Evolutionary conservation across 2,329 filamentous ascomycete genomes (phyloP).

Genomic region (Aspergillus sergii): DNA sequence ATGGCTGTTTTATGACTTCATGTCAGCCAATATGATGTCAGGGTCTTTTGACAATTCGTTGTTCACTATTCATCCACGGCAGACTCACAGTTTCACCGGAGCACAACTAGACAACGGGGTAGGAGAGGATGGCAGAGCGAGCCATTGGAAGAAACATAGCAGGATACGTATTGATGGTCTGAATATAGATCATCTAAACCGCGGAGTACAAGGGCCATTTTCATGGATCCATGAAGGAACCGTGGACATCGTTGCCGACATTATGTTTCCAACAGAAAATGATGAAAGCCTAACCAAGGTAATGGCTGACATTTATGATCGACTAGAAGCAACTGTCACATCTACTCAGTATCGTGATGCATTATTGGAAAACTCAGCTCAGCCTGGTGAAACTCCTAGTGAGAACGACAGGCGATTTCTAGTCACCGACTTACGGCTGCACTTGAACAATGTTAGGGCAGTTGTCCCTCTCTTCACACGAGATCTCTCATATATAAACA

Average conservation of each 20-base stretch:
- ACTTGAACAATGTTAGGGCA: conserved; percentile 92
- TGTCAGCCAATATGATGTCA: conserved; percentile 94
- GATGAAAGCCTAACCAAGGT: conserved; percentile 91
- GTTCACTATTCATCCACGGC: conserved; percentile 94
- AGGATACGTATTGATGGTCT: conserved; percentile 89
- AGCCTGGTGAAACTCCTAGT: conserved; percentile 29
- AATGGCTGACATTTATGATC: conserved; percentile 96
- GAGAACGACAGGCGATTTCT: conserved; percentile 70
- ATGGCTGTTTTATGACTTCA: conserved; percentile 96
- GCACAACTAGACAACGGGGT: conserved; percentile 59
- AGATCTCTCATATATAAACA: conserved; percentile 93
- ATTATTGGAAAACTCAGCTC: conserved; percentile 17
- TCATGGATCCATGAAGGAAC: conserved; percentile 98
- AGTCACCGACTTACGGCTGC: conserved; percentile 91
- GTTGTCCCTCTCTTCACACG: conserved; percentile 89
- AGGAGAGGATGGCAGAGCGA: conserved; percentile 65
- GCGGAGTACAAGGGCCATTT: conserved; percentile 89
- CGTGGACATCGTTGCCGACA: conserved; percentile 92
- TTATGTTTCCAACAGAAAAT: conserved; percentile 87
- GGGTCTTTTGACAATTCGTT: conserved; percentile 93
- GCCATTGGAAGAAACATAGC: conserved; percentile 93
- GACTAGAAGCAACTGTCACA: conserved; percentile 88
- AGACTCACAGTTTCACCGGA: conserved; percentile 78
- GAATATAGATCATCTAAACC: conserved; percentile 93
- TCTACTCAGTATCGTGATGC: conserved; percentile 63